A percentile compares a stretch with the other conserved stretches of the same genome.
Evolutionary conservation across 1,139 yeast genomes (phyloP).

Genomic region (Kodamaea arcana): DNA sequence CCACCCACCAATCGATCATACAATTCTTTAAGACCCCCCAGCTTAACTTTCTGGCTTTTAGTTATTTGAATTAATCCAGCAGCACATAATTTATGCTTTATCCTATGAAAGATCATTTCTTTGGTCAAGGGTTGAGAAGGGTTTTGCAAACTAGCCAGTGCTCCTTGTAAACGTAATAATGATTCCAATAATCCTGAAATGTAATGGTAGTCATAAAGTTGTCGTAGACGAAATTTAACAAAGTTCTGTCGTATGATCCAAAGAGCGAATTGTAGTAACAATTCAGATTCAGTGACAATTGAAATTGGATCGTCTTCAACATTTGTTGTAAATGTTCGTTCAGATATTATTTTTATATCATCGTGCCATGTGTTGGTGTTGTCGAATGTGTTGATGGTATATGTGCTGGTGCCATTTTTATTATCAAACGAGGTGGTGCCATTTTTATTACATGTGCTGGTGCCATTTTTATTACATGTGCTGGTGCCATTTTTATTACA

Average conservation of each 20-base stretch:
- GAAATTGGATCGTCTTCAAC: slow-evolving; percentile 14
- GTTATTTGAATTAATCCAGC: slow-evolving; percentile 6
- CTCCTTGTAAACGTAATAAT: slow-evolving; percentile 14
- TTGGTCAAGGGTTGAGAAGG: slow-evolving; percentile 3
- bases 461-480: too few relatives aligned
- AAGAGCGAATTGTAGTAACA: slow-evolving; percentile 25
- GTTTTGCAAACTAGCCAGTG: neutral
- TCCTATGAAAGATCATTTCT: slow-evolving; percentile 26
- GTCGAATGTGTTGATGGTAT: too few relatives aligned
- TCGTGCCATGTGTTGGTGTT: too few relatives aligned
- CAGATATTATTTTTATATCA: too few relatives aligned
- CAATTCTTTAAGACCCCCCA: neutral
- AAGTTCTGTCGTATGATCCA: slow-evolving; percentile 25
- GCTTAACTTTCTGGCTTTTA: slow-evolving; percentile 4
- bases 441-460: too few relatives aligned
- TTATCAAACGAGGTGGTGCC: too few relatives aligned
- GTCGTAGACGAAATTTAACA: slow-evolving; percentile 19
- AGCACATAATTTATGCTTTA: slow-evolving; percentile 23
- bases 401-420: too few relatives aligned
- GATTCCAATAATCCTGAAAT: slow-evolving; percentile 22
- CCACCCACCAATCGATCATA: neutral
- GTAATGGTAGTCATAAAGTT: slow-evolving; percentile 21
- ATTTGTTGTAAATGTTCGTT: too few relatives aligned
- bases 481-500: too few relatives aligned
- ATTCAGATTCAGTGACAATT: slow-evolving; percentile 22